Conservation (phyloP, 257 asterid species). For the Nicotiana attenuata region DNA sequence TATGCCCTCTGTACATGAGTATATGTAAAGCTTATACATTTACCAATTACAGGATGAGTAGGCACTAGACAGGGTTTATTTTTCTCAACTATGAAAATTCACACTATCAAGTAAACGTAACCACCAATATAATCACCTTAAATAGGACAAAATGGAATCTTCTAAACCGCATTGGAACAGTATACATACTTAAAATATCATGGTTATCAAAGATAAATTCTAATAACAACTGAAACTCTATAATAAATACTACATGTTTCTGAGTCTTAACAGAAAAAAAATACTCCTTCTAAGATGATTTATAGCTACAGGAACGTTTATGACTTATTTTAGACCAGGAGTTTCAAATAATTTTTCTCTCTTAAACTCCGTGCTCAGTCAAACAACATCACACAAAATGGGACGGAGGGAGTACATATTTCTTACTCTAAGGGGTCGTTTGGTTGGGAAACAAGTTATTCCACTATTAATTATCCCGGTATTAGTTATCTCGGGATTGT, state of each 20-base stretch:
- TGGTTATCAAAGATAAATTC: not conserved
- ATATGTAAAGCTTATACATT: not conserved
- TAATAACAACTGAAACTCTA: not conserved
- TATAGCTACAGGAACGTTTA: no score
- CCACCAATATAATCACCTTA: not conserved
- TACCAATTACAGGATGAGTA: not conserved
- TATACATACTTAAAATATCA: not conserved
- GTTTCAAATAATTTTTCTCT: no score
- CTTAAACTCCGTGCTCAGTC: no score
- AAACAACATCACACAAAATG: no score
- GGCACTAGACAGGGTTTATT: not conserved
- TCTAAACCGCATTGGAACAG: not conserved
- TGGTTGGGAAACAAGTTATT: no score
- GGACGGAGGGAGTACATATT: no score
- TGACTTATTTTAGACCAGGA: no score
- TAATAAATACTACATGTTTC: not conserved
- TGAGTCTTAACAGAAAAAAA: not conserved
- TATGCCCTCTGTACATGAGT: not conserved
- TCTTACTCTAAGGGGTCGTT: no score
- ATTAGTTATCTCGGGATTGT: no score
- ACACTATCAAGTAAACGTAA: not conserved
- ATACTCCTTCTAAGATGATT: no score
- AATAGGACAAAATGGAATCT: not conserved
- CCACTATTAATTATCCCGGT: no score
- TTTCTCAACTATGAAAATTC: not conserved